Conservation (phyloP, 2,329 filamentous ascomycete genomes). For the Colletotrichum caudatum region DNA sequence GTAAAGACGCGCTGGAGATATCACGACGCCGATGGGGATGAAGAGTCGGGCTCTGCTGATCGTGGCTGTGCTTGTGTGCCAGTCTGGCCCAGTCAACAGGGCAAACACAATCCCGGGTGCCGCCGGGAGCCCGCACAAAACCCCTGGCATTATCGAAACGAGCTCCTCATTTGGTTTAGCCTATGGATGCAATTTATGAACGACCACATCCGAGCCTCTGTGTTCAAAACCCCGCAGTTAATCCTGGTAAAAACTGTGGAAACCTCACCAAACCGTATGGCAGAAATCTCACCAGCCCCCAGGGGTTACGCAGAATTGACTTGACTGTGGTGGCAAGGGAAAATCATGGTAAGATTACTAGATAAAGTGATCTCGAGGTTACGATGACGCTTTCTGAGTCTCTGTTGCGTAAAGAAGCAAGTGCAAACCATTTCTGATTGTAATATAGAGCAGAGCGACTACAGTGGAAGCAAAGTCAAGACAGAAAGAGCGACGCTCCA, state of each 20-base stretch:
- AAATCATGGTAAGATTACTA: neutral
- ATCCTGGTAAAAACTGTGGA: neutral
- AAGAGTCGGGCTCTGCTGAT: slow-evolving; percentile 2
- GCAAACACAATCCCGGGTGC: neutral
- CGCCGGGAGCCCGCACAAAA: slow-evolving; percentile 23
- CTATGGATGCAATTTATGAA: slow-evolving; percentile 1
- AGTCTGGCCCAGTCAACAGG: neutral
- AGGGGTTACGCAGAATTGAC: neutral
- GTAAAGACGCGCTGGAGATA: slow-evolving; percentile 20
- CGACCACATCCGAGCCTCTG: neutral
- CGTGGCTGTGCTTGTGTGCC: slow-evolving; percentile 25
- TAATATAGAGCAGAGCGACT: too few species aligned
- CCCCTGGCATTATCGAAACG: slow-evolving; percentile 23
- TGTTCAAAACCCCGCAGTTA: slow-evolving; percentile 7
- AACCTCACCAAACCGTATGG: neutral
- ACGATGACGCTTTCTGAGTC: too few species aligned
- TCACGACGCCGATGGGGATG: slow-evolving; percentile 17
- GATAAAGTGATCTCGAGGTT: too few species aligned
- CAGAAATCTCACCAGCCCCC: neutral
- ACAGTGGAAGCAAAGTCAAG: too few species aligned
- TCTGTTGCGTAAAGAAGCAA: too few species aligned
- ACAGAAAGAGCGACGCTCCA: too few species aligned
- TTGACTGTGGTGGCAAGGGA: neutral
- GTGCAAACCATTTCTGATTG: too few species aligned
- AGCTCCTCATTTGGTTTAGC: slow-evolving; percentile 32